phyloP scores from a whole-genome alignment of 139 green algal species.

The Diplosphaera chodatii region DNA sequence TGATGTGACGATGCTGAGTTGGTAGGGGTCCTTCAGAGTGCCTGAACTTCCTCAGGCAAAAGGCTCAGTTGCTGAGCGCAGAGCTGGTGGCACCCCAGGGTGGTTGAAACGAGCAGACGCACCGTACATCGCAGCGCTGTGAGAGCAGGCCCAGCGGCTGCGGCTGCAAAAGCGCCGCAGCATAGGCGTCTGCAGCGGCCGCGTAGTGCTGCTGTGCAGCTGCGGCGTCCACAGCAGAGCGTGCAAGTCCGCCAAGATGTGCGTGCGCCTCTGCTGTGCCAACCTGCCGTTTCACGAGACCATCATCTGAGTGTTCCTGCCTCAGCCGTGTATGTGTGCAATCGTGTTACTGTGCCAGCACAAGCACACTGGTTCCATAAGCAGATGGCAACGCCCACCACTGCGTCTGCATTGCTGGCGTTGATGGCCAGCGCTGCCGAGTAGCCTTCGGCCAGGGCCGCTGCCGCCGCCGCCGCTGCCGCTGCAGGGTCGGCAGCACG shows the following conservation, averaged over 20 bases:
- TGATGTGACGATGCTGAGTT: no score
- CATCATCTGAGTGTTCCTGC: not conserved
- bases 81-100: no score
- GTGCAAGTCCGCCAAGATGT: not conserved
- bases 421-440: conserved; percentile 47
- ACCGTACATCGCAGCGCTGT: conserved; percentile 32
- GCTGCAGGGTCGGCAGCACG: not conserved
- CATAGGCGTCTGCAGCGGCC: conserved; percentile 24
- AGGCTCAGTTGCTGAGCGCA: no score
- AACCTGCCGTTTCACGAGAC: conserved; percentile 7
- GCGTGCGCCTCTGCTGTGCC: conserved; percentile 9
- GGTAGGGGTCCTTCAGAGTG: no score
- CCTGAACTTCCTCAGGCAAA: no score
- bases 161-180: conserved; percentile 27
- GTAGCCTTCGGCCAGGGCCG: conserved; percentile 58
- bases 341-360: no score
- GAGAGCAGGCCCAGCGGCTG: conserved; percentile 27
- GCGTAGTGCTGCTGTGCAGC: conserved; percentile 2
- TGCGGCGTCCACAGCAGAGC: not conserved
- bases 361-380: no score
- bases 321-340: no score
- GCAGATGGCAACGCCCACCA: no score
- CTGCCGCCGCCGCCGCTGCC: conserved; percentile 3
- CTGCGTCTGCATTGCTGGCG: conserved; percentile 1
- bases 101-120: no score